phyloP scores from a whole-genome alignment of 164 flowering plant genomes.

The Umbellularia californica region DNA sequence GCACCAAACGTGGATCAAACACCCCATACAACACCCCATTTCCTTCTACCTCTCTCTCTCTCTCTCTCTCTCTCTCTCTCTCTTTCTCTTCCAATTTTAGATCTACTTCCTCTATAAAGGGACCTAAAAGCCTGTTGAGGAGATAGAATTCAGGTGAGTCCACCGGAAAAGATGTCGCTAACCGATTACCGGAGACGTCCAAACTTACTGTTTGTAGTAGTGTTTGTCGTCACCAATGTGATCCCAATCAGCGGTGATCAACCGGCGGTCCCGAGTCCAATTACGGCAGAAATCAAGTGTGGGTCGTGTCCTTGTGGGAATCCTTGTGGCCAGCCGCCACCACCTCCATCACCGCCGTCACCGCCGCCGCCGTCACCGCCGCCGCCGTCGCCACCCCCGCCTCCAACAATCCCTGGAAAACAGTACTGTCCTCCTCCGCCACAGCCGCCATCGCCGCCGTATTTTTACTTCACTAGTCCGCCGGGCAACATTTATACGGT shows the following conservation, averaged over 20 bases:
- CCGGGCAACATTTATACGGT: constrained; percentile 12
- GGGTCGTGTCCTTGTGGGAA: constrained; percentile 19
- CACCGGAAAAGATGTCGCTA: background rate
- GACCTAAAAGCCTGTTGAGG: background rate
- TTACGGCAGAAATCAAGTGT: constrained; percentile 14
- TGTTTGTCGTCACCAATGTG: background rate
- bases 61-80: constrained; percentile 3
- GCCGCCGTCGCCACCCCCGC: constrained; percentile 3
- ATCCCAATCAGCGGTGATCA: constrained; percentile 3
- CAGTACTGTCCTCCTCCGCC: constrained; percentile 17
- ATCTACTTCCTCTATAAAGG: background rate
- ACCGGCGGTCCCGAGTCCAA: background rate
- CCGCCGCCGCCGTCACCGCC: constrained; percentile 2
- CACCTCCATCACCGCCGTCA: constrained; percentile 8
- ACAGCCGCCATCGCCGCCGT: constrained; percentile 17
- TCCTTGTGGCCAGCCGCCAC: constrained; percentile 13
- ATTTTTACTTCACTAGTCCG: background rate
- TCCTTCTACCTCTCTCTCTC: background rate
- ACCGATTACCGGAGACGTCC: background rate
- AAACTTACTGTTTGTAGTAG: background rate
- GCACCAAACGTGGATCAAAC: constrained; percentile 18
- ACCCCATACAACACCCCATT: background rate
- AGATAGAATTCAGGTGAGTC: background rate
- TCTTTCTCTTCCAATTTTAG: background rate
- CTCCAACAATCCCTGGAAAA: background rate